Conservation (phyloP, 176 grass and related monocot genomes). For the Echinochloa phyllopogon region DNA sequence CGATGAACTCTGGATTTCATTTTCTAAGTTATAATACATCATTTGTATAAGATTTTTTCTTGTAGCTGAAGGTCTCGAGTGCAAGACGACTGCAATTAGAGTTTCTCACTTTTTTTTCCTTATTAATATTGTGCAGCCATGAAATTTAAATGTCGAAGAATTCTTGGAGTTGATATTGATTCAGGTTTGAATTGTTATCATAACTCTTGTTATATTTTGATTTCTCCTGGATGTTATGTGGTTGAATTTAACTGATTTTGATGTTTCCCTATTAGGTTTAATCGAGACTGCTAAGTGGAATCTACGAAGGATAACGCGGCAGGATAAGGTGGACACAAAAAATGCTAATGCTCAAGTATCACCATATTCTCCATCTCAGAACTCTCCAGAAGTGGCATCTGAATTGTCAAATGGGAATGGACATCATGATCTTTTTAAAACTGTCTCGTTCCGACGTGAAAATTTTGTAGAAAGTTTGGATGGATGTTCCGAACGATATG, state of each 20-base stretch:
- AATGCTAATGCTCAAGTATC: constrained; percentile 17
- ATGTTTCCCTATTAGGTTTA: constrained; percentile 66
- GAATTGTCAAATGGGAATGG: constrained; percentile 45
- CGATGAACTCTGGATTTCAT: not conserved
- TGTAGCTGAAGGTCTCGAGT: constrained; percentile 6
- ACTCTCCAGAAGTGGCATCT: constrained; percentile 31
- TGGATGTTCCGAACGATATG: constrained; percentile 78
- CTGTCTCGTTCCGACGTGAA: constrained; percentile 66
- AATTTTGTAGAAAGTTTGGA: constrained; percentile 76
- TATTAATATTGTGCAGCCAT: constrained; percentile 58
- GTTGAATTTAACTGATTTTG: constrained; percentile 8
- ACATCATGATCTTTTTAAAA: constrained; percentile 51
- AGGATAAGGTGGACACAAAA: constrained; percentile 40
- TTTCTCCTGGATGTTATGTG: constrained; percentile 13
- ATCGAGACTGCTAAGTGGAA: constrained; percentile 85
- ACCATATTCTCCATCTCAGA: constrained; percentile 30
- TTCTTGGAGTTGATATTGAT: constrained; percentile 94
- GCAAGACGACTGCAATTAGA: constrained; percentile 1
- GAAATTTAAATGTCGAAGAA: constrained; percentile 85
- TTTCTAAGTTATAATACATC: constrained; percentile 5
- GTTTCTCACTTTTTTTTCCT: constrained; percentile 41
- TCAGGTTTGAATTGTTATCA: constrained; percentile 47
- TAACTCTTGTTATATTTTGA: constrained; percentile 3
- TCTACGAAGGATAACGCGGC: constrained; percentile 57
- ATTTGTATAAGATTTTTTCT: not conserved